phyloP scores from a whole-genome alignment of 306 rosid genomes.

The Trifolium repens region DNA sequence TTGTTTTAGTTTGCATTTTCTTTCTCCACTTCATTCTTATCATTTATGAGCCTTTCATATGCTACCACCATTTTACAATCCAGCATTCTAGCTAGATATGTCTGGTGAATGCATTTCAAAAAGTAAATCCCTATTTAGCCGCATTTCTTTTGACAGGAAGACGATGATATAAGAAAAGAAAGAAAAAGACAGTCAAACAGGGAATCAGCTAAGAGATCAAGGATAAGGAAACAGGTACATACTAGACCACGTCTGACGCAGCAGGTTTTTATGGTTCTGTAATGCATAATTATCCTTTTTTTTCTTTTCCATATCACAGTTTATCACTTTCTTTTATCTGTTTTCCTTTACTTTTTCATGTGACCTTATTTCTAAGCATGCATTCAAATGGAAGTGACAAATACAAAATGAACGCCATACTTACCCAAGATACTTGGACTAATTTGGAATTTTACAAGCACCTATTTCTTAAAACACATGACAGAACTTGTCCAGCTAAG shows the following conservation, averaged over 20 bases:
- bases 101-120: constrained; percentile 21
- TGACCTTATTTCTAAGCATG: constrained; percentile 18
- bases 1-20: constrained; percentile 16
- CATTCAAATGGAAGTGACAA: neutral
- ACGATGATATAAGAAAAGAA: constrained; percentile 52
- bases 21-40: neutral
- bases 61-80: constrained; percentile 1
- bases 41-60: constrained; percentile 11
- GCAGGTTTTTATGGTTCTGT: constrained; percentile 4
- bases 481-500: neutral
- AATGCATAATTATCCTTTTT: neutral
- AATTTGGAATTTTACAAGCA: constrained; percentile 21
- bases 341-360: neutral
- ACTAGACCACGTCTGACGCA: constrained; percentile 3
- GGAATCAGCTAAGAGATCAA: constrained; percentile 71
- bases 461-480: neutral
- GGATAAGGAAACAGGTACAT: constrained; percentile 60
- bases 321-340: neutral
- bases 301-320: constrained; percentile 5
- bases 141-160: constrained; percentile 53
- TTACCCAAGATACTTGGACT: neutral
- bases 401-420: neutral
- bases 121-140: constrained; percentile 6
- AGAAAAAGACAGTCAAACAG: constrained; percentile 63
- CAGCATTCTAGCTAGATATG: constrained; percentile 21